Evolutionary conservation across 305 asterid species (phyloP), one percentile per base, ranked within the genome.

Genomic region (Fraxinus dipetala): DNA sequence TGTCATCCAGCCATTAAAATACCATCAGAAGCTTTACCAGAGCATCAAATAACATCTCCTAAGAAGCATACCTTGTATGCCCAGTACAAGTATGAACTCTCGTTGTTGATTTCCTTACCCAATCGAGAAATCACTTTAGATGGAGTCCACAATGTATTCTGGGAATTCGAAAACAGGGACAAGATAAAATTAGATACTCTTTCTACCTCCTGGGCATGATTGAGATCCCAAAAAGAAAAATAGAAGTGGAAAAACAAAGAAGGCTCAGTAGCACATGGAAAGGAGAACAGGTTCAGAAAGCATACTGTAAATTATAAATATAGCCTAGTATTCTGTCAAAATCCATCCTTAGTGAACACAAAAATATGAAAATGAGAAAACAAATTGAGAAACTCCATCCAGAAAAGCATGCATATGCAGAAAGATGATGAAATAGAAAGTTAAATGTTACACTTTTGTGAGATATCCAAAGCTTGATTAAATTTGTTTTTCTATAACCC

Each of bases 111-210:
- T 89, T 94, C 99, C 85, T 90, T 90, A 78, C 97, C 98, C 77
- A 96, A 89, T 22, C 97, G 95, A 79, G 98, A 90, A 85, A 94
- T 96, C 80, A 96, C 96, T 90, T 91, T 91, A 67, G 99, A 94
- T 65, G 99, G 99, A 43, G 98, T 94, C 98, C 98, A 94, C 70
- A 89, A 79, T 48, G 88, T 80, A 80, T 91, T 90, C 99, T 94
- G 94, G 22, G 82, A 65, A 77, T 77, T 73, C 31, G 61, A 82
- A 65, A 65, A 65, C 16, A 7, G 83, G 80, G 28, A 77, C 76
- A 36, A 76, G 43, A 81, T 24, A 73, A 40, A 78, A 72, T 20
- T 48, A 72, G 54, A 80, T 51, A 63, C 54, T 30, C 36, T 26
- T 43, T 40, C 59, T 34, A 63, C 51, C 78, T 36, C 11, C 59